Evolutionary conservation across 2,329 filamentous ascomycete genomes (phyloP), one percentile per base, ranked within the genome.

Genomic region (Curvularia sp.): DNA sequence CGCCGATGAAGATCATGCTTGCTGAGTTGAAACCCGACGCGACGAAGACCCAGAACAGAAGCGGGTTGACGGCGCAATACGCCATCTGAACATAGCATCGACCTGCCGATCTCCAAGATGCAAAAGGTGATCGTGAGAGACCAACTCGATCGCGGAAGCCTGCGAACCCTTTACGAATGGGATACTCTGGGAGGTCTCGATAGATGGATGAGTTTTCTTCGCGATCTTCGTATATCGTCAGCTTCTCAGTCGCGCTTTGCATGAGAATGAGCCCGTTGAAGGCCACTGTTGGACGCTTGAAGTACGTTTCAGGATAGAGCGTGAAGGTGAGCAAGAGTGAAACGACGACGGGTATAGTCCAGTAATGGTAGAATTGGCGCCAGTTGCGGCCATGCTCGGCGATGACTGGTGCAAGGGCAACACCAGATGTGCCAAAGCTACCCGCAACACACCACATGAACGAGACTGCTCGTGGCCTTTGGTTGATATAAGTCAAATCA

Each of bases 181-280:
- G 70, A 61, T 31, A 62, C 20, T 64, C 58, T 1, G 71, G 71
- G 0, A 73, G 60, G 30, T 72, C 66, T 33, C 64, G 62, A 49
- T 71, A 72, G 31, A 72, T 58, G 10, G 64, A 57, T 0, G 70
- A 70, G 10, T 72, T 65, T 2, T 62, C 57, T 2, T 74, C 71
- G 59, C 67, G 69, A 24, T 77, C 72, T 31, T 75, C 63, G 62
- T 77, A 79, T 26, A 80, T 70, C 5, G 68, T 73, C 12, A 79
- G 66, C 54, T 75, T 79, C 59, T 79, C 78, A 0, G 75, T 75
- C 2, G 72, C 73, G 13, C 67, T 73, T 57, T 80, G 78, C 1
- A 77, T 51, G 3, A 80, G 55, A 4, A 80, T 76, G 22, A 75
- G 75, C 2, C 78, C 79, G 57, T 80, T 73, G 41, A 79, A 79